Evolutionary conservation across 176 grass and related monocot species (phyloP).

Genomic region (Dendrocalamus sinicus): DNA sequence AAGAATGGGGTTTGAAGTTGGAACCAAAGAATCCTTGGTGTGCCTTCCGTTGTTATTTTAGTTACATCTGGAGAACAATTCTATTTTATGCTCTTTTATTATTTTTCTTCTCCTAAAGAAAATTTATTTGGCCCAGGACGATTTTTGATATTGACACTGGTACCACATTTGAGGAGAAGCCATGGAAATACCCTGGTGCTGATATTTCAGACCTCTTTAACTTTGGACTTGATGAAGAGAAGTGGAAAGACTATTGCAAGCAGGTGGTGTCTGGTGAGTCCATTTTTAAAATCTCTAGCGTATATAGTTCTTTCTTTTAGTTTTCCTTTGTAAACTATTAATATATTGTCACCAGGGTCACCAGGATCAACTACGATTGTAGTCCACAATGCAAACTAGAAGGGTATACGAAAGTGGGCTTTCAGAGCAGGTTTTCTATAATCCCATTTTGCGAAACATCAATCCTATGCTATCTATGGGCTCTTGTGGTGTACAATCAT

Average conservation of each 20-base stretch:
- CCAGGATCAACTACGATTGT: constrained; percentile 81
- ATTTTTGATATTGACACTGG: constrained; percentile 89
- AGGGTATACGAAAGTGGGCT: constrained; percentile 95
- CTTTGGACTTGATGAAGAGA: constrained; percentile 87
- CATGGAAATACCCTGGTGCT: constrained; percentile 89
- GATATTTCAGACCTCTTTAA: constrained; percentile 92
- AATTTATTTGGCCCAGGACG: constrained; percentile 60
- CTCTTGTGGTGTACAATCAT: constrained; percentile 31
- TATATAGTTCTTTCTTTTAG: background rate
- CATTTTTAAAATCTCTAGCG: constrained; percentile 27
- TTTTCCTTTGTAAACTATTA: constrained; percentile 25
- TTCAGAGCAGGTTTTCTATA: constrained; percentile 71
- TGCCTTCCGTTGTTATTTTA: background rate
- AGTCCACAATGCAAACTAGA: constrained; percentile 99
- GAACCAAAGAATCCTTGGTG: background rate
- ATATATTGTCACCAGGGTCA: constrained; percentile 32
- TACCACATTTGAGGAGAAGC: constrained; percentile 90
- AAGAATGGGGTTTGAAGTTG: background rate
- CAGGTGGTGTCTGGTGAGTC: constrained; percentile 60
- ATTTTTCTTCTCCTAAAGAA: constrained; percentile 19
- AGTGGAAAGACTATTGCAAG: constrained; percentile 97
- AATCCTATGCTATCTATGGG: constrained; percentile 1
- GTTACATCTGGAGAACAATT: constrained; percentile 25
- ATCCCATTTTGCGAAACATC: constrained; percentile 29
- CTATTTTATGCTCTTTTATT: constrained; percentile 15